Evolutionary conservation across 164 flowering plant species (phyloP), one percentile per base, ranked within the genome.

Genomic region (Umbilicus rupestris): DNA sequence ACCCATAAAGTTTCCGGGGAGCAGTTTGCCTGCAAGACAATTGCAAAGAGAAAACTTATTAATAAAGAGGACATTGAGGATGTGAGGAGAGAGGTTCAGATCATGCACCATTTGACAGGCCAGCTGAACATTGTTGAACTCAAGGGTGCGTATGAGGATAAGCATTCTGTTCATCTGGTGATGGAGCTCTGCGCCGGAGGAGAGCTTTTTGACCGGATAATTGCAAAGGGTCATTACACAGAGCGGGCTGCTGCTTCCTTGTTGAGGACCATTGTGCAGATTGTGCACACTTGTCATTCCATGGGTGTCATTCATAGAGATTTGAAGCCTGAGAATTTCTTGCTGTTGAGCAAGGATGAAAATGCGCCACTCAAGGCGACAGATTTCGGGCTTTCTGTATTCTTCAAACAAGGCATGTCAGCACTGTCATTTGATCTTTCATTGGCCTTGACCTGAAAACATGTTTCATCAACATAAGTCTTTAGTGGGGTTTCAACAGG

Each of bases 51-150:
- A 8, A 60, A 60, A 28, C 39, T 60, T 16, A 39, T 20, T 30
- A 60, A 60, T 30, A 60, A 60, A 30, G 63, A 60, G 63, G 63
- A 60, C 39, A 60, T 60, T 60, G 63, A 60, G 63, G 63, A 60
- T 30, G 63, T 60, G 37, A 60, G 39, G 39, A 60, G 63, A 17
- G 63, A 60, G 6, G 63, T 60, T 26, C 63, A 60, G 63, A 60
- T 60, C 39, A 60, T 60, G 63, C 63, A 60, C 39, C 63, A 60
- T 35, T 35, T 60, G 15, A 58, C 63, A 16, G 63, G 63, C 63
- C 63, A 58, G 63, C 63, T 31, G 5, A 58, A 58, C 33, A 58
- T 58, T 11, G 63, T 58, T 15, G 63, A 60, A 19, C 63, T 60
- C 35, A 60, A 60, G 39, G 63, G 63, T 17, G 39, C 63, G 15